Base-by-base conservation (phyloP, 2,329 filamentous ascomycete genomes). In the Mycocentrospora acerina region DNA sequence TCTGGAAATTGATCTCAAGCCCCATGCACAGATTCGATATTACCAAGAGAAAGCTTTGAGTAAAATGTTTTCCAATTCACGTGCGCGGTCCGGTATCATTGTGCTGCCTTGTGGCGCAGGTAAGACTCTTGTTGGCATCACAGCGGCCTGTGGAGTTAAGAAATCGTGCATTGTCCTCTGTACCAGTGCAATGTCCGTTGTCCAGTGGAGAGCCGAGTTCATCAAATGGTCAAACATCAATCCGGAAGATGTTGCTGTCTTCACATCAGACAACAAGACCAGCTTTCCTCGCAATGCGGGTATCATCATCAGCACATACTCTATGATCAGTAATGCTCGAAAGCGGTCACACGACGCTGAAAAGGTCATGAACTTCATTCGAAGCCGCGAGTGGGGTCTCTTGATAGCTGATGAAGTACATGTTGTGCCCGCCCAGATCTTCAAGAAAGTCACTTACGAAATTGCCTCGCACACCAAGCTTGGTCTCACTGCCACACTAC, bases 31-130 rank as follows among this genome's bases (percentile, higher is more conserved):
- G 59, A 97, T 97, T 63, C 83, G 91, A 64, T 84, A 80, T 73
- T 98, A 98, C 57, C 93, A 98, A 65, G 93, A 98, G 68, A 95
- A 96, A 71, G 95, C 90, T 51, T 75, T 98, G 8, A 95, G 88
- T 72, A 98, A 98, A 69, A 98, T 98, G 93, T 98, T 98, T 65
- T 91, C 93, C 62, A 98, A 98, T 62, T 91, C 91, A 33, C 85
- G 93, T 69, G 93, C 93, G 11, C 93, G 95, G 72, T 96, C 90
- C 67, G 93, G 93, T 40, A 94, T 98, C 53, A 98, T 98, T 43
- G 93, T 98, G 39, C 71, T 98, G 55, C 93, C 93, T 13, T 98
- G 93, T 65, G 93, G 93, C 53, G 93, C 93, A 13, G 93, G 93
- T 43, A 98, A 98, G 74, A 98, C 93, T 1, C 73, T 98, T 27